A percentile compares a stretch with the other conserved stretches of the same genome.
These are phyloP conservation scores for Chlorella sp. DNA, from an alignment of 139 green algal genomes.

Conservation along the genomic window DNA sequence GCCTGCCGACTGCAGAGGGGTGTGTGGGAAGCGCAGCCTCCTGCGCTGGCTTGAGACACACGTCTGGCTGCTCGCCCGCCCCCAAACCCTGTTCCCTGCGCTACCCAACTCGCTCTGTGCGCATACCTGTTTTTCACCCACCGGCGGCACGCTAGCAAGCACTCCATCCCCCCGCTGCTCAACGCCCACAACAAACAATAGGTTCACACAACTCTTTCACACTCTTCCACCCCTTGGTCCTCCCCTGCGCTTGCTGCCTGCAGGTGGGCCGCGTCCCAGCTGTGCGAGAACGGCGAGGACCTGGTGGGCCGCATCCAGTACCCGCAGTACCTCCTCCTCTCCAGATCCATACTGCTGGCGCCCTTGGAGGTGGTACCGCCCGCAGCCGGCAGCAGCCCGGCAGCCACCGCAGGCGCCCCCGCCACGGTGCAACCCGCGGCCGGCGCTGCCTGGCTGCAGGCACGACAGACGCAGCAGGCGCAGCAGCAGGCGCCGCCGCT, in stretches of 20 bases:
- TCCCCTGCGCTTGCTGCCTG: not conserved
- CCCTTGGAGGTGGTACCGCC: conserved; percentile 33
- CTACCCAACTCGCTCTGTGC: no score
- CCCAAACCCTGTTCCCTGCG: not conserved
- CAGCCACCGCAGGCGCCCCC: not conserved
- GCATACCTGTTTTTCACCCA: no score
- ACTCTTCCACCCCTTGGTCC: not conserved
- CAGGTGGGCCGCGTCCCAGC: conserved; percentile 56
- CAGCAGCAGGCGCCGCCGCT: not conserved
- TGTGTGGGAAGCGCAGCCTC: no score
- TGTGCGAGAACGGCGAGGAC: conserved; percentile 81
- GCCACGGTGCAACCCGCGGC: not conserved
- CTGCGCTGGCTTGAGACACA: not conserved
- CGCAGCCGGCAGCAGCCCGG: not conserved
- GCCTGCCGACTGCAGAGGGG: not conserved
- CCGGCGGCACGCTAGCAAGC: not conserved
- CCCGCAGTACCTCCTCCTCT: conserved; percentile 84
- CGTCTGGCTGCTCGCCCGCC: not conserved
- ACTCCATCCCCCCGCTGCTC: not conserved
- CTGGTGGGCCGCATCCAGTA: conserved; percentile 50
- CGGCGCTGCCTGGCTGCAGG: not conserved
- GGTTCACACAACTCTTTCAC: no score
- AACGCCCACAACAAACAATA: not conserved
- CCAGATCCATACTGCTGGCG: conserved; percentile 57
- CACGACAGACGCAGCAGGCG: not conserved